phyloP scores from a whole-genome alignment of 179 eudicot species.

The Silene vulgaris region DNA sequence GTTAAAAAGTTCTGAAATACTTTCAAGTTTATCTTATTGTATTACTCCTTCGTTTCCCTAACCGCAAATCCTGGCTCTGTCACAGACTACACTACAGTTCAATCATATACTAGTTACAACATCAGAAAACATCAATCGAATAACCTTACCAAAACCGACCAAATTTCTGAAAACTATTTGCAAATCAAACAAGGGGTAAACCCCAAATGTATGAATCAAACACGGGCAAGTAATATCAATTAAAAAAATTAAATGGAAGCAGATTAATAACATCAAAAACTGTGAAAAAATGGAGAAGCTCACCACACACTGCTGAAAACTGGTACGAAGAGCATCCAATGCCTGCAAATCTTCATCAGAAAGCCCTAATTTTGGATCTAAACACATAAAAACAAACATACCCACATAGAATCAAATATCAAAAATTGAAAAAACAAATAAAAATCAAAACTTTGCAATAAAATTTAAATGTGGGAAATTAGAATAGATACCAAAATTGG shows the following conservation, averaged over 20 bases:
- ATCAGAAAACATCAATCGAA: background rate
- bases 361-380: slow-evolving; percentile 43
- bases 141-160: background rate
- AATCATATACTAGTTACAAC: background rate
- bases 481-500: slow-evolving; percentile 35
- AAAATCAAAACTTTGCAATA: background rate
- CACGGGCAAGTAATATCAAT: background rate
- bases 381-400: background rate
- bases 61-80: no score
- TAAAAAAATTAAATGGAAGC: no score
- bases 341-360: slow-evolving; percentile 67
- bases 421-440: background rate
- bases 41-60: no score
- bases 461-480: background rate
- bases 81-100: background rate
- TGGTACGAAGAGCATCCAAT: slow-evolving; percentile 46
- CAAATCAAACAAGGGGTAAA: background rate
- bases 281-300: slow-evolving; percentile 26
- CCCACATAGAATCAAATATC: slow-evolving; percentile 15
- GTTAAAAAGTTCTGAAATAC: no score
- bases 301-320: slow-evolving; percentile 81
- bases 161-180: background rate
- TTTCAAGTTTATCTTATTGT: no score
- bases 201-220: background rate
- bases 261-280: background rate